A percentile compares a stretch with the other conserved stretches of the same genome.
Conservation (phyloP, 75 land plant genomes). For the Ceratopteris richardii region DNA sequence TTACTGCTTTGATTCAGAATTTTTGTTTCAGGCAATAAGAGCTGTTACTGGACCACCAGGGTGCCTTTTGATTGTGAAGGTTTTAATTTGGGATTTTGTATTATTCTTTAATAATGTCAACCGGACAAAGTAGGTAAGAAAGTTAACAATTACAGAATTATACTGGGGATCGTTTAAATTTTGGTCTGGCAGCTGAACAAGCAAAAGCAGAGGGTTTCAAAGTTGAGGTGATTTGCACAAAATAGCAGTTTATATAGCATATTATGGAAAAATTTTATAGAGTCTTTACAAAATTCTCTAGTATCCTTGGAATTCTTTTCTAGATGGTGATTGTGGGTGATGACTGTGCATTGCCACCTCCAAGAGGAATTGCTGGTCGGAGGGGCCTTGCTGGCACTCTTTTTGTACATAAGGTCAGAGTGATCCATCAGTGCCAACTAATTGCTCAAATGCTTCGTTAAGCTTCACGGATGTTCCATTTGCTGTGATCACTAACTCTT, state of each 20-base stretch:
- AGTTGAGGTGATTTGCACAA: constrained; percentile 75
- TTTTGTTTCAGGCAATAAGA: constrained; percentile 58
- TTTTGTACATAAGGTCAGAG: constrained; percentile 80
- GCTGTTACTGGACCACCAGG: constrained; percentile 94
- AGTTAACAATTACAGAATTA: constrained; percentile 45
- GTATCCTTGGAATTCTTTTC: neutral
- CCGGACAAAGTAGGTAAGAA: no score
- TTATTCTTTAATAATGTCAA: neutral
- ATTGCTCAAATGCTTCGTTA: no score
- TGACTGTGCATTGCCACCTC: constrained; percentile 93
- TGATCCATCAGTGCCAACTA: no score
- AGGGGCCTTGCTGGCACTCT: constrained; percentile 92
- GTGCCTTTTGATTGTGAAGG: constrained; percentile 91
- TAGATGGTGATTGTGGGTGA: constrained; percentile 94
- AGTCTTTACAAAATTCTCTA: neutral
- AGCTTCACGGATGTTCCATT: no score
- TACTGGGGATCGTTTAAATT: constrained; percentile 88
- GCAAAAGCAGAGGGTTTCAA: constrained; percentile 94
- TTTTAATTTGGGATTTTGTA: constrained; percentile 1
- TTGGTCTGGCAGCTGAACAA: constrained; percentile 95
- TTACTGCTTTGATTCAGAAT: no score
- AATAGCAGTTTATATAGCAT: neutral
- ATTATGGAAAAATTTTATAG: neutral
- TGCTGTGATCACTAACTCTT: neutral
- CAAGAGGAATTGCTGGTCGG: constrained; percentile 82